Evolutionary conservation across 2,329 filamentous ascomycete genomes (phyloP), one percentile per base, ranked within the genome.

Genomic region (Phialophora chinensis): DNA sequence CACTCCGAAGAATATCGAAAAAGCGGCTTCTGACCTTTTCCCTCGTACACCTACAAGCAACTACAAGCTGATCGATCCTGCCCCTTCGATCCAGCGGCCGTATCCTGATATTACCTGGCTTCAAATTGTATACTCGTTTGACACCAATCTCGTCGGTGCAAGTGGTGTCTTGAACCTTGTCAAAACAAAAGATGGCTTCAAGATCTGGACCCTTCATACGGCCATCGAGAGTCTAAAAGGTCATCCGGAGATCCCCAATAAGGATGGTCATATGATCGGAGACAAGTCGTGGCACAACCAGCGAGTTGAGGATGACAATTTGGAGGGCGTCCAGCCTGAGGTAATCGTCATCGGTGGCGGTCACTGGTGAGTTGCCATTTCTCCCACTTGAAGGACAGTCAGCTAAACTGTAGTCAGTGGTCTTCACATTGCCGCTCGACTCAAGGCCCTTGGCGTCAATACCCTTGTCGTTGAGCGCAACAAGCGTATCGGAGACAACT

Each of bases 271-370:
- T 38, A 61, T 61, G 59, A 52, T 38, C n/a, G 59, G 59, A 31
- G 59, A 61, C 27, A 52, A 61, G 59, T 61, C 59, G 25, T 61
- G 59, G 59, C 59, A 61, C 27, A 52, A 61, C 29, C 59, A 61
- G 59, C 50, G 59, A 25, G 52, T 61, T 47, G 59, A 61, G 59
- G 59, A 61, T 38, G 44, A 61, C 38, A 80, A 85, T 1, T 86
- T 85, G 62, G 79, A 84, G 25, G 78, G 75, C 0, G 80, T 81
- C 12, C 80, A 88, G 2, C 88, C 88, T 0, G 77, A 79, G 0
- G 88, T 90, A 0, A 66, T 91, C 2, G 82, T 91, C 11, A 75
- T 90, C 29, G 87, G 87, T 86, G 78, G 67, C 80, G 75, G 60
- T 57, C 47, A 60, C 66, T 67, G 66, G 27, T 62, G 35, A 62